Percentiles rank a stretch among this genome's conserved stretches.
Evolutionary conservation across 2,329 filamentous ascomycete species (phyloP).

Genomic region (Diplodia intermedia): DNA sequence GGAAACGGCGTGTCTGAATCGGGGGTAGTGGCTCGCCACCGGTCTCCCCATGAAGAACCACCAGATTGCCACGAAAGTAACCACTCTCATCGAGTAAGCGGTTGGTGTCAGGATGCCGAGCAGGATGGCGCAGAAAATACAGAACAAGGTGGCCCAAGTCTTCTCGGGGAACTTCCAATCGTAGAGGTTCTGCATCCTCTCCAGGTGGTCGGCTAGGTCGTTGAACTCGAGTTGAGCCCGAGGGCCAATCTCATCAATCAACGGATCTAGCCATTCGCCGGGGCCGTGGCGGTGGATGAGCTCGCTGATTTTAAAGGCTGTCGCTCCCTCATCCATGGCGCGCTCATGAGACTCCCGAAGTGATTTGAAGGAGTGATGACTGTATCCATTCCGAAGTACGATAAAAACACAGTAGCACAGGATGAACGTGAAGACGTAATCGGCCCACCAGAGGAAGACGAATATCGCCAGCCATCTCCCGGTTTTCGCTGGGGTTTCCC

Average conservation of each 20-base stretch:
- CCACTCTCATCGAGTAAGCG: conserved; percentile 47
- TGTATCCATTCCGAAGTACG: conserved; percentile 43
- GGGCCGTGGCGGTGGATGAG: conserved; percentile 47
- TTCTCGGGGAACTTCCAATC: conserved; percentile 45
- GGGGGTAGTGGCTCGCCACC: conserved; percentile 45
- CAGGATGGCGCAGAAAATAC: conserved; percentile 44
- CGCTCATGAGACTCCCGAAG: conserved; percentile 47
- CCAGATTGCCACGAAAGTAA: conserved; percentile 44
- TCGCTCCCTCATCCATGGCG: conserved; percentile 41
- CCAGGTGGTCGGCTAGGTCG: conserved; percentile 49
- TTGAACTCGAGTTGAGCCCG: conserved; percentile 48
- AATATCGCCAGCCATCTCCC: conserved; percentile 47
- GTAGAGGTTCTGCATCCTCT: conserved; percentile 48
- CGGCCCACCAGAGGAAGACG: conserved; percentile 46
- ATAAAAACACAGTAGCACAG: conserved; percentile 47
- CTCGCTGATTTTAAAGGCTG: conserved; percentile 47
- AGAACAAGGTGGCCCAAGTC: conserved; percentile 46
- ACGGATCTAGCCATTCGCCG: conserved; percentile 48
- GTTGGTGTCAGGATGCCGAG: conserved; percentile 43
- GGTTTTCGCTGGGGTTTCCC: conserved; percentile 45
- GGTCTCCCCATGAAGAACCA: conserved; percentile 49
- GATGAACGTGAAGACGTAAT: conserved; percentile 47
- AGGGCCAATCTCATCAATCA: conserved; percentile 47
- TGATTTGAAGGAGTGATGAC: conserved; percentile 40
- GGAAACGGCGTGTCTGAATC: conserved; percentile 47